Evolutionary conservation across 1,284 basidiomycete species (phyloP).

Genomic region (Cutaneotrichosporon dermatis): DNA sequence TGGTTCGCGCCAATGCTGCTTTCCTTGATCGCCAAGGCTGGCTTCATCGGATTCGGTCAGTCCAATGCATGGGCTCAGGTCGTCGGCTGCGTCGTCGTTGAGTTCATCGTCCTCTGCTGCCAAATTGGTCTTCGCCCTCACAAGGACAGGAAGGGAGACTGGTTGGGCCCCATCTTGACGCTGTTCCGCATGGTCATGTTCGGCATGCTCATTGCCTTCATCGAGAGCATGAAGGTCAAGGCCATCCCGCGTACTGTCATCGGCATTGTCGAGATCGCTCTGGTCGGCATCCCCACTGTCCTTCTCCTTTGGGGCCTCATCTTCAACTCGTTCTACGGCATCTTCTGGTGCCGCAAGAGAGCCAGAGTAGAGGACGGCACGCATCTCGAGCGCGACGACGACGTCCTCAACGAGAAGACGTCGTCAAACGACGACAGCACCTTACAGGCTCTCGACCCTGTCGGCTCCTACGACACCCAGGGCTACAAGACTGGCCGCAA

Average conservation of each 20-base stretch:
- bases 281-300: conserved; percentile 45
- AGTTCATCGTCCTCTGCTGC: conserved; percentile 58
- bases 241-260: conserved; percentile 44
- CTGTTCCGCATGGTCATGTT: conserved; percentile 43
- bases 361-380: conserved; percentile 44
- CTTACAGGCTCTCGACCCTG: neutral
- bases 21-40: conserved; percentile 55
- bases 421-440: neutral
- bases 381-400: conserved; percentile 30
- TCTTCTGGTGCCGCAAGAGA: conserved; percentile 40
- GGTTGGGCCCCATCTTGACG: conserved; percentile 37
- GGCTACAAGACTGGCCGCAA: neutral
- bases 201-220: conserved; percentile 47
- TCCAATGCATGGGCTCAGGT: conserved; percentile 65
- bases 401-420: conserved; percentile 3
- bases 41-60: conserved; percentile 69
- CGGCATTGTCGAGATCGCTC: conserved; percentile 45
- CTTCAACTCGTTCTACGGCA: conserved; percentile 58
- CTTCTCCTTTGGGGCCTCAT: conserved; percentile 74
- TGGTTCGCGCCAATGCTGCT: conserved; percentile 49
- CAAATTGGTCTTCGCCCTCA: conserved; percentile 54
- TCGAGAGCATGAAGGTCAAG: conserved; percentile 37
- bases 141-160: conserved; percentile 48
- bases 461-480: neutral
- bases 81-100: conserved; percentile 64